Percentiles rank a stretch among this genome's conserved stretches.
These are phyloP conservation scores for Saxispiralis lemnorum DNA, from an alignment of 495 filamentous ascomycete genomes.

Conservation along the genomic window DNA sequence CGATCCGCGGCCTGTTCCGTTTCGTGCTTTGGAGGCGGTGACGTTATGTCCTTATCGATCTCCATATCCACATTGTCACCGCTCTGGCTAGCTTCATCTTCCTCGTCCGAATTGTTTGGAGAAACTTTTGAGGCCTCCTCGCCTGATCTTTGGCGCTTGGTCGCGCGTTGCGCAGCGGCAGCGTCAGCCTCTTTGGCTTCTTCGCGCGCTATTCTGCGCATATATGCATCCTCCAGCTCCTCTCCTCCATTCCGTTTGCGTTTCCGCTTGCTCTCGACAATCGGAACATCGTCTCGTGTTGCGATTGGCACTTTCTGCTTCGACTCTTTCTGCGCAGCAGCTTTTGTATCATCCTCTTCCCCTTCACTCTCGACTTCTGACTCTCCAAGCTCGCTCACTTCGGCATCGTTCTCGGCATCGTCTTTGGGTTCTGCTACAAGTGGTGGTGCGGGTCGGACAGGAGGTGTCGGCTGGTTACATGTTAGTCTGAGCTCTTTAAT, in stretches of 20 bases:
- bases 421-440: constrained; percentile 16
- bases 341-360: constrained; percentile 22
- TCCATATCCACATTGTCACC: constrained; percentile 9
- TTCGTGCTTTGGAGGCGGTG: constrained; percentile 40
- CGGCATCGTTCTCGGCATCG: constrained; percentile 2
- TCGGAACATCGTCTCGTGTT: neutral
- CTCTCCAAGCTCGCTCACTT: too few species aligned
- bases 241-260: constrained; percentile 54
- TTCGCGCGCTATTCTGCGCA: constrained; percentile 50
- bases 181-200: constrained; percentile 31
- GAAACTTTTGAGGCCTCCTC: constrained; percentile 17
- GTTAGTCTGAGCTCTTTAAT: neutral
- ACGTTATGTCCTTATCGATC: constrained; percentile 20
- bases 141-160: constrained; percentile 30
- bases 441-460: constrained; percentile 4
- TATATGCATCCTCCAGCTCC: constrained; percentile 65
- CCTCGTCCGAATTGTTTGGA: constrained; percentile 1
- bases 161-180: constrained; percentile 27
- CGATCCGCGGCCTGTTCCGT: constrained; percentile 23
- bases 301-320: neutral
- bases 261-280: constrained; percentile 31
- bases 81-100: constrained; percentile 11
- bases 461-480: neutral
- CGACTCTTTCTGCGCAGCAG: neutral
- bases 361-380: neutral